Evolutionary conservation across 2,329 filamentous ascomycete species (phyloP), one percentile per base, ranked within the genome.

Genomic region (Mariannaea sp.): DNA sequence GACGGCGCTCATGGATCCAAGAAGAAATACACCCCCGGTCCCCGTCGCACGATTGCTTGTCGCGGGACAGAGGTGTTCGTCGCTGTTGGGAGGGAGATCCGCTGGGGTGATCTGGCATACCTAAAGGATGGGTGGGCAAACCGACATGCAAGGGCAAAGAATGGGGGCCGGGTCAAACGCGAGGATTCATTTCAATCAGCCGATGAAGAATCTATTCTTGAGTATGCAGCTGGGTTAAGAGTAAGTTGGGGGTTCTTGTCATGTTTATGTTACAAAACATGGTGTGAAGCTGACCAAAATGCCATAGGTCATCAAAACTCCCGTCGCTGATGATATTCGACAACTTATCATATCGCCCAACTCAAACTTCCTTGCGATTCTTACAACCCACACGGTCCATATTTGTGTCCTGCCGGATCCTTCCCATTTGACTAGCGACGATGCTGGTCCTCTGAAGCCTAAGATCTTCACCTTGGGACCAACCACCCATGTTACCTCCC

Each of bases 401-500:
- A 86, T 97, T 63, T 87, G 90, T 50, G 78, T 92, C n/a, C 79
- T 97, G 4, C 93, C 93, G 20, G 88, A 95, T 61, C 78, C 88
- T 1, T 85, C 88, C 7, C 87, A 92, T 65, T 83, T 97, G 26
- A 85, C 84, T 13, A 82, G 84, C 54, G 78, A 81, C 39, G 90
- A 93, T 65, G 77, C 74, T 40, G 79, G 82, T 8, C 84, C 87
- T 5, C 79, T 96, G 65, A 90, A 89, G 67, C 80, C 92, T 24
- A 95, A 90, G 71, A 90, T 90, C 47, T 95, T 90, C 74, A 93
- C 93, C 16, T 80, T 97, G n/a, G 93, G 93, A 1, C 92, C 92
- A 24, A 95, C 91, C 3, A 92, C 89, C 3, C 93, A 97, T 72
- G 91, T 97, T 42, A 87, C 92, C 43, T 90, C 93, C 40, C 87